Conservation (phyloP, 805 yeast genomes). For the Monosporozyma unispora region DNA sequence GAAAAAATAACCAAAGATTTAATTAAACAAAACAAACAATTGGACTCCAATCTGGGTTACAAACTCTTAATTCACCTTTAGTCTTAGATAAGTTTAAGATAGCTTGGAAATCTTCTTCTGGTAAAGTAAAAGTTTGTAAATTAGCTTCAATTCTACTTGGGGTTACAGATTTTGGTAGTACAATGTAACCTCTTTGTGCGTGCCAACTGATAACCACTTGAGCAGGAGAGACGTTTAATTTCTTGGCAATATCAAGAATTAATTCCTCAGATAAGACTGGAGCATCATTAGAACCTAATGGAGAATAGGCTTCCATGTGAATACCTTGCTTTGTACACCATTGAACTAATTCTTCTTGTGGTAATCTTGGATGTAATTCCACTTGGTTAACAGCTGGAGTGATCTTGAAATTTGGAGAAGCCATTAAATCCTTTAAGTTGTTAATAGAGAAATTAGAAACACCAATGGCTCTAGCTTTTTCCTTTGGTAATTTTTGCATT, state of each 20-base stretch:
- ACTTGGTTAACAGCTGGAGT: slow-evolving; percentile 69
- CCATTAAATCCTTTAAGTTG: slow-evolving; percentile 43
- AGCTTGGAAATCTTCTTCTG: slow-evolving; percentile 30
- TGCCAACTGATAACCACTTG: slow-evolving; percentile 53
- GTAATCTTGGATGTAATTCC: slow-evolving; percentile 66
- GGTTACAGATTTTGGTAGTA: slow-evolving; percentile 43
- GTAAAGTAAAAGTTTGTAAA: slow-evolving; percentile 24
- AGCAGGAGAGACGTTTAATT: slow-evolving; percentile 36
- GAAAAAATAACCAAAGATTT: no score
- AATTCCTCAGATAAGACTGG: slow-evolving; percentile 41
- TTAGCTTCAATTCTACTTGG: slow-evolving; percentile 36
- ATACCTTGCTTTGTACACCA: slow-evolving; percentile 46
- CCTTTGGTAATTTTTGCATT: slow-evolving; percentile 48
- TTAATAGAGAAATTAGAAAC: slow-evolving; percentile 61
- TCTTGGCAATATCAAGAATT: slow-evolving; percentile 37
- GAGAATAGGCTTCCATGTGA: slow-evolving; percentile 65
- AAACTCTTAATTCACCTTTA: slow-evolving; percentile 27
- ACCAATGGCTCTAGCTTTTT: slow-evolving; percentile 58
- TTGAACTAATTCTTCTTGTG: slow-evolving; percentile 50
- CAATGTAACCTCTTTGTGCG: slow-evolving; percentile 44
- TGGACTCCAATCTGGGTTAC: slow-evolving; percentile 21
- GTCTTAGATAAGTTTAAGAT: slow-evolving; percentile 23
- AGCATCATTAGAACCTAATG: slow-evolving; percentile 55
- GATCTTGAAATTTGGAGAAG: slow-evolving; percentile 38
- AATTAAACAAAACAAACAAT: slow-evolving; percentile 7